Evolutionary conservation across 2,329 filamentous ascomycete species (phyloP), one percentile per base, ranked within the genome.

Genomic region (Paecilomyces formosus): DNA sequence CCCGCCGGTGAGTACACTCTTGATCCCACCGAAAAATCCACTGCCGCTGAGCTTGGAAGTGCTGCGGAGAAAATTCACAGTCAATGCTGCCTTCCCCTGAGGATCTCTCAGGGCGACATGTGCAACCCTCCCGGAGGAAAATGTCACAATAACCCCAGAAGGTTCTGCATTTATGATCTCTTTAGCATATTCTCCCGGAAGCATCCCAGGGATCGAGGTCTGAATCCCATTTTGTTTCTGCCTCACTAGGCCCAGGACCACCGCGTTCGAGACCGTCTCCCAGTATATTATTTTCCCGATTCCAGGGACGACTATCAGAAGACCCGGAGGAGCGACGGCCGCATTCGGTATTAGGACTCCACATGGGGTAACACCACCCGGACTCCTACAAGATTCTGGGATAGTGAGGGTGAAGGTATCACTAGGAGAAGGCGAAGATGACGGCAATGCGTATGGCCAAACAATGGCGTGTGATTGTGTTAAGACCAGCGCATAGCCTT

Each of bases 191-290:
- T 99, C 94, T 53, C 90, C 88, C 0, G 88, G 89, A 57, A 88
- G 85, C 75, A 97, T 82, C 61, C 88, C 88, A 2, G 84, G 80
- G 61, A 96, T 85, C 2, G 79, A 78, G 53, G 89, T 85, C 68
- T 95, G 90, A 15, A 96, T 85, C 15, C 90, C 90, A 63, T 86
- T 88, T 63, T 89, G 86, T 68, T 90, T 89, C 70, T 95, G 88
- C 63, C 89, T 88, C 68, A 93, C 89, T 49, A 95, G 84, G 62
- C 89, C 90, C 57, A 95, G 82, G 0, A 90, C 91, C 45, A 92
- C 89, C 9, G 91, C 92, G 72, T 87, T 92, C 58, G 93, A 92
- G 62, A 97, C 89, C 45, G 91, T 95, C 72, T 97, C 94, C 92
- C 94, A 97, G 73, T 94, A 97, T 52, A 90, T 87, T 56, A 97